Base-by-base conservation (phyloP, 2,329 filamentous ascomycete species). In the Xylaria sp. region DNA sequence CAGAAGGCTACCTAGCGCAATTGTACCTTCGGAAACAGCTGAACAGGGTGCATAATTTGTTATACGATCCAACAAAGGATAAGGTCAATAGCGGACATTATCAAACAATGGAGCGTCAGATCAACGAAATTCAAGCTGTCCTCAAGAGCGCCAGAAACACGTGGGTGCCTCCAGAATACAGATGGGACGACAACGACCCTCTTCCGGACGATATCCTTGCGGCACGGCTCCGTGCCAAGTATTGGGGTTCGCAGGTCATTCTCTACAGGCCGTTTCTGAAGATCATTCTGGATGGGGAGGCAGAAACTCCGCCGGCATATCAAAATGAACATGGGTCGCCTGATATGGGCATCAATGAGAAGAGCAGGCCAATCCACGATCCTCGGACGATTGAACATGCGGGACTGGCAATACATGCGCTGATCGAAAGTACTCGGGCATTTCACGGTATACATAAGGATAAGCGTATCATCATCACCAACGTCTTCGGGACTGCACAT, bases 401-500 rank as follows among this genome's bases (percentile, higher is more conserved):
- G 16, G 80, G 80, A 58, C 84, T 84, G 70, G 93, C 91, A 68
- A 87, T 96, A 65, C 83, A 89, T 51, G 92, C 93, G 6, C 88
- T 97, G 0, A 89, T 97, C 62, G 86, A 92, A 77, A 98, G 95
- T 78, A 98, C 95, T 0, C 87, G 89, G 63, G 93, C 94, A 0
- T 97, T 98, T 77, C 85, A 91, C 71, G 84, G 85, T 1, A 84
- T 92, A 29, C 84, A 87, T 18, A 81, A 82, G n/a, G 81, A 79
- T 29, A 82, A 87, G 69, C 88, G 93, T 35, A 88, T 92, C 9
- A 91, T 98, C 60, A 90, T 98, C 64, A 98, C 95, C n/a, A 98
- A 98, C 75, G 91, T 97, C 27, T 97, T 97, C 81, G 94, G 95
- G 61, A 98, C 95, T 21, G 92, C 94, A 70, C 95, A 98, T 85